Percentiles rank a stretch among this genome's conserved stretches.
These are phyloP conservation scores for Ceratocystis cubensis DNA, from an alignment of 2,329 filamentous ascomycete genomes.

Conservation along the genomic window DNA sequence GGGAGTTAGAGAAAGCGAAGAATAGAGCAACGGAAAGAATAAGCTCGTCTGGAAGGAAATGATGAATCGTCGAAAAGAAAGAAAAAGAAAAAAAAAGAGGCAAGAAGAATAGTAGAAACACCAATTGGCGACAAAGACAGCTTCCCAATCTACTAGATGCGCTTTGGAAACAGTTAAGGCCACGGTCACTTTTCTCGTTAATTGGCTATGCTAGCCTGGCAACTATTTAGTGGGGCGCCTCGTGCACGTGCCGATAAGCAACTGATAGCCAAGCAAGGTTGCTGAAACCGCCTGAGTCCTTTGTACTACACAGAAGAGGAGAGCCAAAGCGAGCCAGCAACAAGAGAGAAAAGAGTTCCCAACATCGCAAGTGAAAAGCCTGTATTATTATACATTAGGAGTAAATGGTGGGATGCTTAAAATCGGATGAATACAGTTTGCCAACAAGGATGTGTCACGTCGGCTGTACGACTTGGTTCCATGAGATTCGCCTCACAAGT, in stretches of 20 bases:
- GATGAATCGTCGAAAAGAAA: neutral
- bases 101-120: neutral
- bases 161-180: conserved; percentile 10
- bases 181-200: conserved; percentile 11
- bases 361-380: neutral
- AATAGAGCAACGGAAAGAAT: no score
- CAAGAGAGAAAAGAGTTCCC: neutral
- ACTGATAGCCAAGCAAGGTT: neutral
- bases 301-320: neutral
- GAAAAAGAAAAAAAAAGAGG: neutral
- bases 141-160: neutral
- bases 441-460: neutral
- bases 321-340: neutral
- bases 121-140: neutral
- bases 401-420: neutral
- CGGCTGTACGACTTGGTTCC: neutral
- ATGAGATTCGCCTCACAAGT: neutral
- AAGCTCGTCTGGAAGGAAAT: neutral
- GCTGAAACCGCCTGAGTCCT: neutral
- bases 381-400: neutral
- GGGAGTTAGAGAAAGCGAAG: neutral
- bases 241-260: conserved; percentile 10
- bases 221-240: neutral
- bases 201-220: neutral
- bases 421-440: conserved; percentile 6